Conservation (phyloP, 495 filamentous ascomycete genomes). For the Penicillium samsonianum region DNA sequence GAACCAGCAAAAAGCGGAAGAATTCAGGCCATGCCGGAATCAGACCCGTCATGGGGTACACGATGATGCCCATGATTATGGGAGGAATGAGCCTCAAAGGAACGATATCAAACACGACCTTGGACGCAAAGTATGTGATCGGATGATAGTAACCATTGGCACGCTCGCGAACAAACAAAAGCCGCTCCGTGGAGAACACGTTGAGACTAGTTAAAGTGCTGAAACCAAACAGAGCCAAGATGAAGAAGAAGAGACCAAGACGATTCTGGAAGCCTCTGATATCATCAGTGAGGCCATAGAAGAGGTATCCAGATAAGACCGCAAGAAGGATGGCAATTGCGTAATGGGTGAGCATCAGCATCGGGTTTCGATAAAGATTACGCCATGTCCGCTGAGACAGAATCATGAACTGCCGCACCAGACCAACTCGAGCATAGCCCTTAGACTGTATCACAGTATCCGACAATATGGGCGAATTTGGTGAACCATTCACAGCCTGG, state of each 20-base stretch:
- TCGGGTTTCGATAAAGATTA: slow-evolving; percentile 96
- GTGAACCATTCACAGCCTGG: slow-evolving; percentile 66
- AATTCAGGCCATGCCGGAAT: slow-evolving; percentile 82
- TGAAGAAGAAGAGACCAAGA: slow-evolving; percentile 97
- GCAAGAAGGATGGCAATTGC: slow-evolving; percentile 96
- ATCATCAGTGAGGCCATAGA: slow-evolving; percentile 93
- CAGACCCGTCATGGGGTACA: slow-evolving; percentile 98
- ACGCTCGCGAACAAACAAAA: slow-evolving; percentile 89
- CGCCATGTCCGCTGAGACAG: slow-evolving; percentile 91
- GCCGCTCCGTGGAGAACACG: slow-evolving; percentile 89
- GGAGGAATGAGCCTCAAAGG: slow-evolving; percentile 92
- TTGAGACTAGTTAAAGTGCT: slow-evolving; percentile 90
- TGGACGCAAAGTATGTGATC: slow-evolving; percentile 92
- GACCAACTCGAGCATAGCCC: slow-evolving; percentile 80
- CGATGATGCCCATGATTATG: slow-evolving; percentile 92
- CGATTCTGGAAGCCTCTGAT: slow-evolving; percentile 98
- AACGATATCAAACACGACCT: slow-evolving; percentile 93
- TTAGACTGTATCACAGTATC: slow-evolving; percentile 56
- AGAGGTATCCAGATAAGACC: slow-evolving; percentile 90
- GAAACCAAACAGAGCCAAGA: slow-evolving; percentile 94
- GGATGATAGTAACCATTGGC: slow-evolving; percentile 99
- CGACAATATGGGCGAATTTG: slow-evolving; percentile 57
- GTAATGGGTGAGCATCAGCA: slow-evolving; percentile 99
- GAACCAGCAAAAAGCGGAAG: slow-evolving; percentile 83
- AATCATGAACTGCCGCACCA: slow-evolving; percentile 79